These are phyloP conservation scores for Lasiodiplodia theobromae DNA, from an alignment of 2,329 filamentous ascomycete genomes.

Conservation along the genomic window DNA sequence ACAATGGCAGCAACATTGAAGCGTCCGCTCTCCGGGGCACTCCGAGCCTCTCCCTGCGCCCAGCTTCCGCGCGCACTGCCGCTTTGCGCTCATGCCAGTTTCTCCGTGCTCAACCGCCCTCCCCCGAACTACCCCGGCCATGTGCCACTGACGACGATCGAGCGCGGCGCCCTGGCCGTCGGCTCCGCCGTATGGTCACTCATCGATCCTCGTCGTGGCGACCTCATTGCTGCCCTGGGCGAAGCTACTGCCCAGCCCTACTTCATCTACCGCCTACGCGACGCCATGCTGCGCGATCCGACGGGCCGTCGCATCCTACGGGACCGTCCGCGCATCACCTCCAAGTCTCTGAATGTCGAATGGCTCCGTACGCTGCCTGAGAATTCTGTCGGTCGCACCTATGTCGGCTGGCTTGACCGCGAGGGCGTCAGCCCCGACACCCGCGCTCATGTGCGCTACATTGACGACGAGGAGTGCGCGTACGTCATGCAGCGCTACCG, in stretches of 20 bases:
- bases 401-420: slow-evolving; percentile 89
- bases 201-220: slow-evolving; percentile 80
- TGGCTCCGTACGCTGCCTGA: slow-evolving; percentile 74
- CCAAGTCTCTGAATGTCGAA: slow-evolving; percentile 70
- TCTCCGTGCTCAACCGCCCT: slow-evolving; percentile 86
- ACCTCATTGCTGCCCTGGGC: slow-evolving; percentile 92
- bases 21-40: slow-evolving; percentile 10
- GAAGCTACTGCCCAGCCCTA: slow-evolving; percentile 94
- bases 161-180: slow-evolving; percentile 74
- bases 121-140: slow-evolving; percentile 89
- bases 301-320: slow-evolving; percentile 91
- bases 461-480: slow-evolving; percentile 93
- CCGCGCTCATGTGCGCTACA: slow-evolving; percentile 80
- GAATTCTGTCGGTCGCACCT: slow-evolving; percentile 80
- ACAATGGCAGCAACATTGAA: slow-evolving; percentile 26
- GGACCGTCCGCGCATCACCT: slow-evolving; percentile 87
- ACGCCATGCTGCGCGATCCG: slow-evolving; percentile 84
- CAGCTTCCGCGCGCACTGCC: slow-evolving; percentile 12
- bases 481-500: slow-evolving; percentile 99
- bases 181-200: slow-evolving; percentile 67
- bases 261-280: slow-evolving; percentile 90
- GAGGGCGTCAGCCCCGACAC: slow-evolving; percentile 95
- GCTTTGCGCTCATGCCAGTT: slow-evolving; percentile 45
- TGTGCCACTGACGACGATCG: slow-evolving; percentile 81
- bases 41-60: slow-evolving; percentile 7